phyloP scores from a whole-genome alignment of 1,139 yeast species.

The Candida neerlandica region DNA sequence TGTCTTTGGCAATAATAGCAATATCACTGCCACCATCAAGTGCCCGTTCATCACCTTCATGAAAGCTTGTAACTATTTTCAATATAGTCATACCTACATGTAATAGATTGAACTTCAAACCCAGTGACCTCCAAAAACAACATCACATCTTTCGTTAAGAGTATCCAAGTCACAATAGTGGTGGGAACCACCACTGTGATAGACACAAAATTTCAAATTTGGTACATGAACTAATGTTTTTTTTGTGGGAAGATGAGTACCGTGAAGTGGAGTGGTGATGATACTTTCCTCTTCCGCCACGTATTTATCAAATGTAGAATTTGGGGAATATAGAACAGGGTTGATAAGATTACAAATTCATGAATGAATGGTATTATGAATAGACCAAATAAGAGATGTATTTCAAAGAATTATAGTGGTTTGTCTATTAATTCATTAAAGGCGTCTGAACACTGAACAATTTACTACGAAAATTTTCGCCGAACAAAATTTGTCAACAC shows the following conservation, averaged over 20 bases:
- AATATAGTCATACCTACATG: conserved; percentile 77
- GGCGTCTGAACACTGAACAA: too few relatives aligned
- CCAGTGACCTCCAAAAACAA: conserved; percentile 83
- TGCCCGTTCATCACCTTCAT: conserved; percentile 75
- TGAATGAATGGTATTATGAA: too few relatives aligned
- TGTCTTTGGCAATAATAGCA: conserved; percentile 73
- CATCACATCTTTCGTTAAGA: conserved; percentile 62
- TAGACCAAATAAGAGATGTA: too few relatives aligned
- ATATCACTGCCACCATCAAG: conserved; percentile 69
- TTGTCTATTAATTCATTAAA: too few relatives aligned
- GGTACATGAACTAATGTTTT: background rate
- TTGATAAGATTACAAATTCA: too few relatives aligned
- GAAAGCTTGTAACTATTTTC: conserved; percentile 70
- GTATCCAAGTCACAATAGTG: conserved; percentile 29
- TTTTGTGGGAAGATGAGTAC: conserved; percentile 70
- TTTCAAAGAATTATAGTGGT: too few relatives aligned
- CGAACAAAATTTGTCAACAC: too few relatives aligned
- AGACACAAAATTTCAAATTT: conserved; percentile 68
- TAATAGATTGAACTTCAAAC: conserved; percentile 72
- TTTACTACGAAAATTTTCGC: too few relatives aligned
- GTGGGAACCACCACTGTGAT: conserved; percentile 74
- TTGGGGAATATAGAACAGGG: too few relatives aligned
- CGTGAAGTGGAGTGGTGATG: conserved; percentile 82
- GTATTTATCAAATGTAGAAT: conserved; percentile 12
- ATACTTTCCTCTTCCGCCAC: conserved; percentile 49